Evolutionary conservation across 1,139 yeast species (phyloP), one percentile per base, ranked within the genome.

Genomic region (Eremothecium cymbalariae): DNA sequence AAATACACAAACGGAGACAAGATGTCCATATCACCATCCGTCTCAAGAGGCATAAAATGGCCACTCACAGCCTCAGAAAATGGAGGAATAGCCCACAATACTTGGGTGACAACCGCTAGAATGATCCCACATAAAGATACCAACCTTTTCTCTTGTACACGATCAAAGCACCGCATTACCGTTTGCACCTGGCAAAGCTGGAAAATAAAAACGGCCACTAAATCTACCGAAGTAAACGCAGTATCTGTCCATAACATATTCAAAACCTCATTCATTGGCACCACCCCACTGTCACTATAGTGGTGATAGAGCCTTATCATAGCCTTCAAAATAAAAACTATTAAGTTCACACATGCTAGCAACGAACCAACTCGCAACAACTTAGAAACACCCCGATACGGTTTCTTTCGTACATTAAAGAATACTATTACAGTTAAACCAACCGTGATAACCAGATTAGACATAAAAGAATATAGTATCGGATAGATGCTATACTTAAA

Each of bases 1-100:
- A 85, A 65, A 51, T 84, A 85, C 11, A 78, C 78, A 52, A 85
- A 79, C 0, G 94, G 88, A 0, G 94, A 86, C 9, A 84, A 52
- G 8, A 83, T 76, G 12, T 41, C 50, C 43, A 49, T 42, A 28
- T 41, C 39, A 6, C 28, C 25, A 23, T 37, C 33, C 24, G 36
- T 33, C 17, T 29, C n/a, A 16, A 12, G 9, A 15, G 76, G 73
- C 8, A 72, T 67, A 8, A 73, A 70, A 37, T 70, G 71, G 11
- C 55, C 63, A 3, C 51, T 57, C 5, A 53, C 48, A 26, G 53
- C 52, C 8, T 45, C 45, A 27, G 70, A 59, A 49, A 78, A 76
- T 8, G 71, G 70, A 5, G 86, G 66, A 2, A 79, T 65, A 0
- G 77, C 85, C 85, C 88, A 80, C 7, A 82, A 65, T 1, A 74